Base-by-base conservation (phyloP, 2,329 filamentous ascomycete species). In the Colletotrichum agaves region DNA sequence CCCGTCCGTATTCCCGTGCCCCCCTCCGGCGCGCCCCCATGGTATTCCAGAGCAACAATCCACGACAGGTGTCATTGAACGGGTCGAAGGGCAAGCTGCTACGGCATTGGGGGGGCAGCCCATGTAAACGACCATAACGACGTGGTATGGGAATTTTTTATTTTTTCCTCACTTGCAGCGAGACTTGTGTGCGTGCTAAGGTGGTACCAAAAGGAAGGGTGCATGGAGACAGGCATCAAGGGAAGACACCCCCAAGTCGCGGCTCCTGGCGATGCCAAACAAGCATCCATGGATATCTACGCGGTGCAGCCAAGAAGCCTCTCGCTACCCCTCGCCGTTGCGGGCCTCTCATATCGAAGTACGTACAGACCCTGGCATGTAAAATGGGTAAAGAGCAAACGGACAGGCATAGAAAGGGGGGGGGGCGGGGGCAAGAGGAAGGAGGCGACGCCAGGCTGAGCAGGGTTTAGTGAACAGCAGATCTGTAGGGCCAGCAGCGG, bases 1-100 rank as follows among this genome's bases (percentile, higher is more conserved):
- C n/a, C n/a, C 44, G 17, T 50, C 57, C 35, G 10, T 23, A n/a
- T 13, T 12, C 1, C 35, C 46, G 43, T 33, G 6, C n/a, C n/a
- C 44, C n/a, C 19, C 46, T 53, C 33, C 39, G 17, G 17, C 31
- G 27, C n/a, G 17, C 44, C 33, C 58, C 46, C 44, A 61, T 50
- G 58, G 57, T 23, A 11, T 3, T 19, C 31, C 46, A n/a, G 23
- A 59, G 43, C 56, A 59, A 58, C 41, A 59, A 17, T 59, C 15
- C 58, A 61, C 58, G 46, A 61, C 58, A 61, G 46, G 58, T 61
- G 58, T 61, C 58, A 61, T 61, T 61, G 58, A 35, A 43, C 37
- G 58, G 58, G 58, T 39, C 19, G 21, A 49, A 47, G 56, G 56
- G 41, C 47, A 61, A 41, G 31, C 57, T 27, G 33, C 21, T 52